Base-by-base conservation (phyloP, 805 yeast genomes). In the Pichia sporocuriosa region DNA sequence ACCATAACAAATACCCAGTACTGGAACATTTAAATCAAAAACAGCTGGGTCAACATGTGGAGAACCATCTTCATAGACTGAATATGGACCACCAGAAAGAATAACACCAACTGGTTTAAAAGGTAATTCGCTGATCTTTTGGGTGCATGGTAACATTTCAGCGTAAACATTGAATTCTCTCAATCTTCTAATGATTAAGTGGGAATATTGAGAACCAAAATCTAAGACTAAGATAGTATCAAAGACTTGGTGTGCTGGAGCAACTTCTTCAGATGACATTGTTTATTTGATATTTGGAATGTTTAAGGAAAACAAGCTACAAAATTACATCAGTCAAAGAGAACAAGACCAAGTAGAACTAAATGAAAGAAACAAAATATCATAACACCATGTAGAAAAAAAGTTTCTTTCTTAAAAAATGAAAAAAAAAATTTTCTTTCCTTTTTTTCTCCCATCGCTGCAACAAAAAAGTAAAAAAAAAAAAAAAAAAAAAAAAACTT, bases 131-230 rank as follows among this genome's bases (percentile, higher is more conserved):
- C 82, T 63, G 61, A 93, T 90, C 72, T 93, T 93, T 69, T 94
- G 98, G 41, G 98, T 93, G 70, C 98, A 93, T 54, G 98, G 98
- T 51, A 93, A 77, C 98, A 93, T 93, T 70, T 93, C 98, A 53
- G 98, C 97, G 66, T 93, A 93, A 53, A 93, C 90, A 65, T 93
- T 88, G 73, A 89, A 85, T 67, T 93, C 98, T 75, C 98, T 86
- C 55, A 93, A 76, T 69, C 98, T 85, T 69, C 98, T 84, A 47
- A 97, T 89, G 64, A 93, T 88, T 63, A 93, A 70, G 61, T 93
- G 98, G 44, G 96, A 86, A 71, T 93, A 93, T 71, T 93, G 98
- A 47, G 98, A 93, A 49, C 98, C 98, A 61, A 93, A 93, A 65
- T 93, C 98, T 62, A 93, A 77, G 63, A 93, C 97, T 69, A 93